Evolutionary conservation across 352 stramenopile genomes (phyloP).

Genomic region (Globisporangium mamillatum): DNA sequence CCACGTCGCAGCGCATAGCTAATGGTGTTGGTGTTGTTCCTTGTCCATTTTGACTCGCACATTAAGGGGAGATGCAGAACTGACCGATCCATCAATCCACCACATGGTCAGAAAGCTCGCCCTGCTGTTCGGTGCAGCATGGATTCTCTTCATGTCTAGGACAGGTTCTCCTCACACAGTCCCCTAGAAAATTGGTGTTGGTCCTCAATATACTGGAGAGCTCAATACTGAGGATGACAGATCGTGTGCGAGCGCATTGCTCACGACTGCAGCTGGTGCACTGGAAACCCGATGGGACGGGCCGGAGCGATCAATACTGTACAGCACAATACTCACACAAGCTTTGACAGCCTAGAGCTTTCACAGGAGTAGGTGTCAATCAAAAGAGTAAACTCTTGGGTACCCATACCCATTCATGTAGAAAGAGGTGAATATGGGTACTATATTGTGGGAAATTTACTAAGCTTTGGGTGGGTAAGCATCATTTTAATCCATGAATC

Average conservation of each 20-base stretch:
- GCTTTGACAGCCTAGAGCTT: too few relatives aligned
- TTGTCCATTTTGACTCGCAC: not conserved
- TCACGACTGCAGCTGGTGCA: slow-evolving; percentile 1
- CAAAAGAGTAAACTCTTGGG: too few relatives aligned
- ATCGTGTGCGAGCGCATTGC: not conserved
- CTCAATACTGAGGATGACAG: not conserved
- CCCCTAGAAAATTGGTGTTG: not conserved
- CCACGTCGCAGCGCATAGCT: slow-evolving; percentile 3
- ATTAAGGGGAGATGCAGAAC: not conserved
- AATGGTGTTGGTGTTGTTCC: not conserved
- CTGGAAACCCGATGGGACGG: slow-evolving; percentile 3
- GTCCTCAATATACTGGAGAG: not conserved
- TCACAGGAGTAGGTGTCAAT: too few relatives aligned
- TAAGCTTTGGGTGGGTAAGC: too few relatives aligned
- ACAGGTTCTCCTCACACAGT: not conserved
- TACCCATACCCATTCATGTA: too few relatives aligned
- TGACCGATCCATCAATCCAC: not conserved
- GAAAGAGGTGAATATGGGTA: too few relatives aligned
- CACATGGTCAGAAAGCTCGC: not conserved
- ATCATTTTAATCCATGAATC: too few relatives aligned
- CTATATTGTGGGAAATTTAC: too few relatives aligned
- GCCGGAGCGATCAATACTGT: not conserved
- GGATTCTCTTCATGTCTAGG: slow-evolving; percentile 1
- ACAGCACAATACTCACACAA: too few relatives aligned
- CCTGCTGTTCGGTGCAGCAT: not conserved